Evolutionary conservation across 345 rosid species (phyloP).

Genomic region (Gossypium anomalum): DNA sequence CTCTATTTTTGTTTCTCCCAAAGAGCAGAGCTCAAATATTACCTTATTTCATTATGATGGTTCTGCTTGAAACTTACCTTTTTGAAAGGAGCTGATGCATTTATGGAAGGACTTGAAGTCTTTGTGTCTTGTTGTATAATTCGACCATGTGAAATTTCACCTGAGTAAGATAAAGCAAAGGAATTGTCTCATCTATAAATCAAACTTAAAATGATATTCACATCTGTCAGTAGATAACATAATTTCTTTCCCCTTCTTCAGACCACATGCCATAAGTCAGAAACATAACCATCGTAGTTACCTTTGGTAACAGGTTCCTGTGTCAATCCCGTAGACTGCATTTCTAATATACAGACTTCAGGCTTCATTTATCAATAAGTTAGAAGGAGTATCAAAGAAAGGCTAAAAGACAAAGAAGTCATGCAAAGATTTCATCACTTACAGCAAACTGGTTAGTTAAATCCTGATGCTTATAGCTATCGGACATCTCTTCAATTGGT

Average conservation of each 20-base stretch:
- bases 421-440: constrained; percentile 21
- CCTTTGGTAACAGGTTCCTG: constrained; percentile 39
- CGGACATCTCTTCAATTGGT: constrained; percentile 28
- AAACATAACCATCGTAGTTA: constrained; percentile 24
- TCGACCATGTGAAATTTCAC: constrained; percentile 13
- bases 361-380: background rate
- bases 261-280: background rate
- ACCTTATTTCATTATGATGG: too few species aligned
- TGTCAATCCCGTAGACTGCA: constrained; percentile 45
- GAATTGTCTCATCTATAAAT: background rate
- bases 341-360: constrained; percentile 15
- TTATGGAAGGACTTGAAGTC: constrained; percentile 16
- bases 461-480: constrained; percentile 28
- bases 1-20: too few species aligned
- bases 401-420: background rate
- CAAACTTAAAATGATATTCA: background rate
- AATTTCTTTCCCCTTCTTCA: background rate
- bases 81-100: constrained; percentile 16
- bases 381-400: constrained; percentile 9
- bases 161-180: constrained; percentile 17
- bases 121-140: constrained; percentile 4
- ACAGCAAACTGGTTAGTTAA: constrained; percentile 33
- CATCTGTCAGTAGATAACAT: background rate
- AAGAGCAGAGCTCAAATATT: too few species aligned
- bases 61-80: constrained; percentile 12